A percentile compares a stretch with the other conserved stretches of the same genome.
Evolutionary conservation across 257 asterid species (phyloP).

Genomic region (Ligustrum vulgare): DNA sequence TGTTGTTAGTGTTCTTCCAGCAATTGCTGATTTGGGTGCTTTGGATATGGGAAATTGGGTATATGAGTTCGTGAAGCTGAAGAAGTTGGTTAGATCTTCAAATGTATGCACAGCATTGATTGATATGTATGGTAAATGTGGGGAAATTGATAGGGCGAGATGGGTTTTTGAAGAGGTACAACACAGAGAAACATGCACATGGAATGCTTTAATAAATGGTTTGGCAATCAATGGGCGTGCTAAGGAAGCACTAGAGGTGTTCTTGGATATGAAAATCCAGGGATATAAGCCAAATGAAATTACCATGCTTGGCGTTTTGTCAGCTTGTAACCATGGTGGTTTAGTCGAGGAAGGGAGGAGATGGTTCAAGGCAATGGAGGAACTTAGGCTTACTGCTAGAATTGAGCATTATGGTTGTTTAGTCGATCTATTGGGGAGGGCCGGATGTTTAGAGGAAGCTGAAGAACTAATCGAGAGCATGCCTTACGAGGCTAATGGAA

Average conservation of each 20-base stretch:
- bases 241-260: conserved; percentile 64
- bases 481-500: conserved; percentile 92
- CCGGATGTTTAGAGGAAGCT: conserved; percentile 83
- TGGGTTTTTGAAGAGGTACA: conserved; percentile 46
- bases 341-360: conserved; percentile 80
- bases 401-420: conserved; percentile 89
- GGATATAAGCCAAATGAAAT: conserved; percentile 61
- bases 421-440: conserved; percentile 82
- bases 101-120: conserved; percentile 81
- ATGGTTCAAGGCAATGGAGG: conserved; percentile 71
- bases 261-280: conserved; percentile 51
- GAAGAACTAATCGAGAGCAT: conserved; percentile 65
- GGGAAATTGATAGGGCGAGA: conserved; percentile 68
- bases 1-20: conserved; percentile 79
- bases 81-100: conserved; percentile 58
- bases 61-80: conserved; percentile 53
- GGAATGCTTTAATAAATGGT: conserved; percentile 94
- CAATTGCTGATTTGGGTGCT: conserved; percentile 83
- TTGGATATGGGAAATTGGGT: conserved; percentile 84
- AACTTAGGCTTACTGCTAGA: conserved; percentile 45
- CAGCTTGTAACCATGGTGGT: conserved; percentile 97
- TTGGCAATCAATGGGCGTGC: conserved; percentile 86
- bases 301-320: conserved; percentile 82
- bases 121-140: conserved; percentile 91
- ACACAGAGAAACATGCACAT: conserved; percentile 57